Evolutionary conservation across 306 rosid species (phyloP).

Genomic region (Cicer pinnatifidum): DNA sequence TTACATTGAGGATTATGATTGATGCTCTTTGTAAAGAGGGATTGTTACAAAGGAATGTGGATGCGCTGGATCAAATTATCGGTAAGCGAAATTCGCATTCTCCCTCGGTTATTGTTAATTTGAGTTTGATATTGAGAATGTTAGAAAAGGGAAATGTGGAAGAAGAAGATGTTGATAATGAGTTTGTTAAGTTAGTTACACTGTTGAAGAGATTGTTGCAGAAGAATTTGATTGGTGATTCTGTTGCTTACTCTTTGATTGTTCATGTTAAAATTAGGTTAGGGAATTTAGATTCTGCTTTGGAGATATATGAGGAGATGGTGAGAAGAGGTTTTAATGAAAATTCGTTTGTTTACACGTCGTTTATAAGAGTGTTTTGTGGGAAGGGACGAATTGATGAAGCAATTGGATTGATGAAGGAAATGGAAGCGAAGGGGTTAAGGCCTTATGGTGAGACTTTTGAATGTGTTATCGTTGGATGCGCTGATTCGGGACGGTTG

Average conservation of each 20-base stretch:
- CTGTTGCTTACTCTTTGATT: constrained; percentile 66
- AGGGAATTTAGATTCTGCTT: constrained; percentile 54
- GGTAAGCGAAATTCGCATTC: constrained; percentile 49
- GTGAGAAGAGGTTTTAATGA: constrained; percentile 64
- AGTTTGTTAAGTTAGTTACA: constrained; percentile 37
- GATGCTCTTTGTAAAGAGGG: constrained; percentile 82
- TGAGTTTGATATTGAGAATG: constrained; percentile 57
- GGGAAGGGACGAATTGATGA: constrained; percentile 62
- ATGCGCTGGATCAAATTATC: constrained; percentile 61
- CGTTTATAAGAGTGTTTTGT: constrained; percentile 68
- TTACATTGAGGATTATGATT: constrained; percentile 61
- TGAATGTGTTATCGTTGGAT: constrained; percentile 66
- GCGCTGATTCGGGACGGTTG: constrained; percentile 50
- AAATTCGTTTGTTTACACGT: constrained; percentile 66
- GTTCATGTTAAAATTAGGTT: constrained; percentile 57
- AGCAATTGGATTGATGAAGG: constrained; percentile 57
- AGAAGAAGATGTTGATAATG: constrained; percentile 39
- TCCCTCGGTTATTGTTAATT: constrained; percentile 68
- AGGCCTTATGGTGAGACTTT: constrained; percentile 63
- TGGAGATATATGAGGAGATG: constrained; percentile 64
- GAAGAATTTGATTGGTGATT: constrained; percentile 68
- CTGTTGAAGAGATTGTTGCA: constrained; percentile 76
- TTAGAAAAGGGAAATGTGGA: constrained; percentile 49
- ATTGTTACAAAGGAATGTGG: constrained; percentile 54
- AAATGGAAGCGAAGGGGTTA: constrained; percentile 65